These are phyloP conservation scores for Rhodotorula sp. DNA, from an alignment of 1,284 basidiomycete genomes.

Conservation along the genomic window DNA sequence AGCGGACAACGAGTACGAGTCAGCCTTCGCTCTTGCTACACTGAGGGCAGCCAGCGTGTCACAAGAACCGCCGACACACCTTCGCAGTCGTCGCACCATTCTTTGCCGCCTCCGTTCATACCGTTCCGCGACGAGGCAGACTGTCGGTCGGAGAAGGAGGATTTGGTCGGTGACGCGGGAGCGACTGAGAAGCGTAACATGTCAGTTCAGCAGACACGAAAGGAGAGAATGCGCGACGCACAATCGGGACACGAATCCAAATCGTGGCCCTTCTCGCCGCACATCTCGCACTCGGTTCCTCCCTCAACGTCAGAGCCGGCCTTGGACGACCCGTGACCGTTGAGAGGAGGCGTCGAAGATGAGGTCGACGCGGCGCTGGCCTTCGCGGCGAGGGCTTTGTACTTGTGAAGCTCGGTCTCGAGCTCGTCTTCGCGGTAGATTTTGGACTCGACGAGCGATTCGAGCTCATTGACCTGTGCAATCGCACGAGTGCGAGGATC, in stretches of 20 bases:
- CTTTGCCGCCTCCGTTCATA: constrained; percentile 1
- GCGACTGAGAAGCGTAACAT: neutral
- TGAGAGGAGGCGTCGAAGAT: neutral
- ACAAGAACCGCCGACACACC: constrained; percentile 6
- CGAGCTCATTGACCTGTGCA: constrained; percentile 73
- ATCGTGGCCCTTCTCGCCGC: constrained; percentile 75
- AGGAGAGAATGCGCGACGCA: neutral
- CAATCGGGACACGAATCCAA: constrained; percentile 34
- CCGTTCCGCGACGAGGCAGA: neutral
- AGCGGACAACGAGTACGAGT: neutral
- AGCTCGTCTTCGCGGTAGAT: constrained; percentile 93
- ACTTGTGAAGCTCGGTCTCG: constrained; percentile 70
- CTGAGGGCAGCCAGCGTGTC: too few species aligned
- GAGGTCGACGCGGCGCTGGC: constrained; percentile 43
- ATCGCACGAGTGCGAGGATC: too few species aligned
- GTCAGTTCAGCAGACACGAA: neutral
- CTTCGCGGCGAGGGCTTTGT: constrained; percentile 31
- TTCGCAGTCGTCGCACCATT: constrained; percentile 40
- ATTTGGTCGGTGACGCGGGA: constrained; percentile 12
- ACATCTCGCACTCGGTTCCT: constrained; percentile 70
- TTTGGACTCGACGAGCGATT: constrained; percentile 85
- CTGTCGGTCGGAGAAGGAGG: neutral
- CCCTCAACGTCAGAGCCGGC: constrained; percentile 23
- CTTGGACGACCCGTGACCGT: constrained; percentile 18
- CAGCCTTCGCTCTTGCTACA: neutral